Base-by-base conservation (phyloP, 176 grass and related monocot genomes). In the Oryza meyeriana region DNA sequence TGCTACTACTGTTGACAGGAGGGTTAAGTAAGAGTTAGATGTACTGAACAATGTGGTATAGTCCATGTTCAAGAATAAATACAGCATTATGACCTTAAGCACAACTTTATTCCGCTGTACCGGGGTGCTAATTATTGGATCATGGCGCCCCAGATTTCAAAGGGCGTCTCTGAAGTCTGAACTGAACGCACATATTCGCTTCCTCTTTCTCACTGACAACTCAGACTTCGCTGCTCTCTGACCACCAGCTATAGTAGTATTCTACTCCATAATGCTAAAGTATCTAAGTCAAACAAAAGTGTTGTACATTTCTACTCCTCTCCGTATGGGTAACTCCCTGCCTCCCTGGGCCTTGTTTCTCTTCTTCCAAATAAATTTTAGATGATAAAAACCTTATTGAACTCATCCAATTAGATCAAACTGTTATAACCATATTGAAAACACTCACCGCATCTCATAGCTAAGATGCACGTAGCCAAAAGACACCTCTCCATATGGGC, bases 91-190 rank as follows among this genome's bases (percentile, higher is more conserved):
- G 70, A 29, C 36, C 57, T 17, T 64, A 71, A 69, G 24, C 34
- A 22, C 64, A 78, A 59, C 66, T 76, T 89, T 76, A 78, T 77
- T 77, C 87, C 65, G 72, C 59, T 89, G 88, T 61, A 74, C 34
- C 8, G 72, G 71, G 32, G 64, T 30, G 16, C 59, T 47, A 71
- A 82, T 86, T 61, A 78, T 65, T 86, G 73, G 78, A 64, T 72
- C 28, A 48, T 81, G 25, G 77, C 64, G 42, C 35, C 31, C 18
- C 55, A 29, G 75, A 61, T 67, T 89, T 62, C 77, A 64, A 89
- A 69, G 35, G 12, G 20, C 25, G 3, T 12, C 62, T 75, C 20
- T 29, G 32, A 70, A 70, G 55, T 59, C 55, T 59, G 22, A 59
- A 59, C n/a, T 25, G 70, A 18, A 29, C 42, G 65, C 61, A 79